Percentiles rank a stretch among this genome's conserved stretches.
Evolutionary conservation across 2,329 filamentous ascomycete genomes (phyloP).

Genomic region (Diaporthe ampelina): DNA sequence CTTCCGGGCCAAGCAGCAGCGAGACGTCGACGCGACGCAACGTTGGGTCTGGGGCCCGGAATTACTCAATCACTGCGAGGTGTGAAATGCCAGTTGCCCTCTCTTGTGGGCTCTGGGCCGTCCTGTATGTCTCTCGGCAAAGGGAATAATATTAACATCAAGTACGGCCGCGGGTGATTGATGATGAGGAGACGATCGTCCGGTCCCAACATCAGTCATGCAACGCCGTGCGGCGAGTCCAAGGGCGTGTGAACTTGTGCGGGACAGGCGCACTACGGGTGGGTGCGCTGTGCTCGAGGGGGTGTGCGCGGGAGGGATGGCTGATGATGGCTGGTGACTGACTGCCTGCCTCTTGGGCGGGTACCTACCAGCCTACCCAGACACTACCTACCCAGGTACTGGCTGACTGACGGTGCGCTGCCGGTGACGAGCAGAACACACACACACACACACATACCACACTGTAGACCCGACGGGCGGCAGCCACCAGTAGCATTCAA

Average conservation of each 20-base stretch:
- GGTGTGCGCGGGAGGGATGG: conserved; percentile 11
- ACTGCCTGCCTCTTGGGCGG: not conserved
- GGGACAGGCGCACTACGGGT: not conserved
- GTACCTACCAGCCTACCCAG: too few species aligned
- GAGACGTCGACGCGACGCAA: conserved; percentile 11
- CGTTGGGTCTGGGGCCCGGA: not conserved
- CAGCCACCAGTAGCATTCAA: not conserved
- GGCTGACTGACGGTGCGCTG: too few species aligned
- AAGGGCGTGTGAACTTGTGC: conserved; percentile 3
- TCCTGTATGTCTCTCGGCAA: conserved; percentile 14
- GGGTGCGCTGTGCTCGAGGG: not conserved
- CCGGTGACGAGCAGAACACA: too few species aligned
- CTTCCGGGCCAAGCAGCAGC: not conserved
- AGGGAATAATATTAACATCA: not conserved
- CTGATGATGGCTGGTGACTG: not conserved
- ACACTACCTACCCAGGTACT: too few species aligned
- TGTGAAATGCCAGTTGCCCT: not conserved
- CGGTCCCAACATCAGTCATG: conserved; percentile 21
- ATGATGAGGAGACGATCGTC: conserved; percentile 26
- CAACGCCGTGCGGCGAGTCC: conserved; percentile 10
- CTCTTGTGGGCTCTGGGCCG: not conserved
- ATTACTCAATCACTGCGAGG: conserved; percentile 3
- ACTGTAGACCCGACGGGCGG: not conserved
- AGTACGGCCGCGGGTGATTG: conserved; percentile 12
- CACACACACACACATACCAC: too few species aligned